Percentiles rank a stretch among this genome's conserved stretches.
Evolutionary conservation across 1,139 yeast genomes (phyloP).

Genomic region (Petasospora rhodanensis): DNA sequence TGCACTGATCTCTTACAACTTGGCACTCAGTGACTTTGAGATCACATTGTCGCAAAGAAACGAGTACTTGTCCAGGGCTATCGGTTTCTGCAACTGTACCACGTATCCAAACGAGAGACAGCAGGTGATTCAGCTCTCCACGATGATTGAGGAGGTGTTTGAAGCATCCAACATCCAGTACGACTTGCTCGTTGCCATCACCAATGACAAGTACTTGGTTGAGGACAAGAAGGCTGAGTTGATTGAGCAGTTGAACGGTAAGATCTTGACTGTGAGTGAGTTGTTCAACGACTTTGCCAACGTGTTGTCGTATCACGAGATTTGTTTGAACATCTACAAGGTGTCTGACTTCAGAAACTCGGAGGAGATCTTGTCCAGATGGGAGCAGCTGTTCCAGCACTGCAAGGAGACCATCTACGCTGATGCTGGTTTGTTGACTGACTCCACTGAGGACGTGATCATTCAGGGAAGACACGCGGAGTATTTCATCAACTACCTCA

Average conservation of each 20-base stretch:
- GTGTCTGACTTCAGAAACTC: slow-evolving; percentile 75
- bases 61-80: slow-evolving; percentile 86
- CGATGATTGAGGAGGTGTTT: slow-evolving; percentile 71
- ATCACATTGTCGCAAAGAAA: slow-evolving; percentile 70
- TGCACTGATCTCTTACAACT: slow-evolving; percentile 70
- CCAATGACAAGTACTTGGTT: slow-evolving; percentile 54
- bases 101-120: slow-evolving; percentile 78
- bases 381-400: slow-evolving; percentile 55
- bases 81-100: slow-evolving; percentile 85
- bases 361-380: slow-evolving; percentile 67
- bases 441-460: slow-evolving; percentile 25
- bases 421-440: slow-evolving; percentile 14
- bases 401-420: slow-evolving; percentile 24
- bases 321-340: slow-evolving; percentile 74
- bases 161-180: slow-evolving; percentile 89
- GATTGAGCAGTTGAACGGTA: slow-evolving; percentile 51
- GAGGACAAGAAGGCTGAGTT: slow-evolving; percentile 42
- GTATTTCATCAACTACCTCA: slow-evolving; percentile 23
- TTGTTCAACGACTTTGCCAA: slow-evolving; percentile 83
- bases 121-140: slow-evolving; percentile 65
- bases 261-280: slow-evolving; percentile 68
- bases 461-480: slow-evolving; percentile 28
- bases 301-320: slow-evolving; percentile 81
- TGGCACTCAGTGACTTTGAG: slow-evolving; percentile 72
- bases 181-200: slow-evolving; percentile 61